Percentiles rank a stretch among this genome's conserved stretches.
phyloP scores from a whole-genome alignment of 306 rosid species.

The Lithocarpus polystachyus region DNA sequence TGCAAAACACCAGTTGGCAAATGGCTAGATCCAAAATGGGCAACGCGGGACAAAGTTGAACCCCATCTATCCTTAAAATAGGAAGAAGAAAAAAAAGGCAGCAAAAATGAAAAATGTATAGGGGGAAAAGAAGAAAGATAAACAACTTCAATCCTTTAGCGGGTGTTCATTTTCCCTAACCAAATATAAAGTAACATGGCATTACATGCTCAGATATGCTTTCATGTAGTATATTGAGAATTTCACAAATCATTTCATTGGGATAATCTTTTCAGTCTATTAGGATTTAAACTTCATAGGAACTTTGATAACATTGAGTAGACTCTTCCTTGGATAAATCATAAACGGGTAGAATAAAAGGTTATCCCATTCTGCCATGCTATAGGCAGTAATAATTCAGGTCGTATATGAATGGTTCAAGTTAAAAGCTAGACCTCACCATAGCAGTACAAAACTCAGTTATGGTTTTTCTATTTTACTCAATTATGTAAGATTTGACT shows the following conservation, averaged over 20 bases:
- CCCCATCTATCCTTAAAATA: conserved; percentile 14
- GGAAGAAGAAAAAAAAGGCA: neutral
- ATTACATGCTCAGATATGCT: neutral
- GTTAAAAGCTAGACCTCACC: neutral
- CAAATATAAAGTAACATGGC: neutral
- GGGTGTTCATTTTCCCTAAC: neutral
- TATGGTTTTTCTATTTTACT: neutral
- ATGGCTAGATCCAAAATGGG: conserved; percentile 9
- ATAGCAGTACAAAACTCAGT: neutral
- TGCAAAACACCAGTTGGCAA: neutral
- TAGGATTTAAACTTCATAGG: neutral
- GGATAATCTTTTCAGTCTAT: neutral
- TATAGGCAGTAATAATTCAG: neutral
- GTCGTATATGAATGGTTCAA: neutral
- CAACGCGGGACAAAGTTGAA: conserved; percentile 11
- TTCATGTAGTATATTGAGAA: neutral
- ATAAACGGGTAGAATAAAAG: neutral
- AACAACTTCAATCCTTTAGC: neutral
- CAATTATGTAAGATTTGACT: neutral
- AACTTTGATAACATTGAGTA: neutral
- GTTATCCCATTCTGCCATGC: neutral
- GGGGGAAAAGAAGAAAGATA: neutral
- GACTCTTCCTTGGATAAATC: neutral
- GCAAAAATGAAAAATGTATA: neutral
- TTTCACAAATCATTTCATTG: neutral